Evolutionary conservation across 345 rosid species (phyloP).

Genomic region (Bruguiera sexangula): DNA sequence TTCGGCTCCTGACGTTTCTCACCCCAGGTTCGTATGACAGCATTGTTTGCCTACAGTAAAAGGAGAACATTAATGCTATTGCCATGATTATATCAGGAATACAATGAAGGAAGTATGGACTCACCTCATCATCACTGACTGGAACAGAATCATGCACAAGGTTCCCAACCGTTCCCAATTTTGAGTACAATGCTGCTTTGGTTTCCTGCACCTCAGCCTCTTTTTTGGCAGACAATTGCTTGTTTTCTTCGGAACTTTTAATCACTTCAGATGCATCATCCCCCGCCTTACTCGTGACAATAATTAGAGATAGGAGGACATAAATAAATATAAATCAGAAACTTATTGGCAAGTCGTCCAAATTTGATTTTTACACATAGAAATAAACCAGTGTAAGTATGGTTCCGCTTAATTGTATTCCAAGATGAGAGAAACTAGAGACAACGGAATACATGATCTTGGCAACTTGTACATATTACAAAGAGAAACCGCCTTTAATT

Average conservation of each 20-base stretch:
- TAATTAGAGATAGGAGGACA: no score
- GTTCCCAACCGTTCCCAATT: constrained; percentile 68
- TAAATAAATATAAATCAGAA: not conserved
- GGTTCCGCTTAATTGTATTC: no score
- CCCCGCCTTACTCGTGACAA: constrained; percentile 29
- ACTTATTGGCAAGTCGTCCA: not conserved
- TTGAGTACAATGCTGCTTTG: constrained; percentile 47
- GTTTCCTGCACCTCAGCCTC: constrained; percentile 73
- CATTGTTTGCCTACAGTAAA: constrained; percentile 59
- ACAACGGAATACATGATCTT: no score
- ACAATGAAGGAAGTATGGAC: not conserved
- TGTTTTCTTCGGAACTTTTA: constrained; percentile 50
- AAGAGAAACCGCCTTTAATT: no score
- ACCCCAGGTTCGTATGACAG: constrained; percentile 57
- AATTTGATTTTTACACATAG: no score
- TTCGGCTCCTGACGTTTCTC: constrained; percentile 52
- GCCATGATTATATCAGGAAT: not conserved
- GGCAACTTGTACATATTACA: no score
- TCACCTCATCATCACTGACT: constrained; percentile 66
- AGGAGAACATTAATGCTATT: not conserved
- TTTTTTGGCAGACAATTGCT: constrained; percentile 45
- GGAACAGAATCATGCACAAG: constrained; percentile 91
- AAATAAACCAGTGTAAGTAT: no score
- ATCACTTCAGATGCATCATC: constrained; percentile 57
- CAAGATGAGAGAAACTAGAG: no score